A percentile compares a stretch with the other conserved stretches of the same genome.
These are phyloP conservation scores for Cyberlindnera euphorbiae DNA, from an alignment of 805 yeast genomes.

Conservation along the genomic window DNA sequence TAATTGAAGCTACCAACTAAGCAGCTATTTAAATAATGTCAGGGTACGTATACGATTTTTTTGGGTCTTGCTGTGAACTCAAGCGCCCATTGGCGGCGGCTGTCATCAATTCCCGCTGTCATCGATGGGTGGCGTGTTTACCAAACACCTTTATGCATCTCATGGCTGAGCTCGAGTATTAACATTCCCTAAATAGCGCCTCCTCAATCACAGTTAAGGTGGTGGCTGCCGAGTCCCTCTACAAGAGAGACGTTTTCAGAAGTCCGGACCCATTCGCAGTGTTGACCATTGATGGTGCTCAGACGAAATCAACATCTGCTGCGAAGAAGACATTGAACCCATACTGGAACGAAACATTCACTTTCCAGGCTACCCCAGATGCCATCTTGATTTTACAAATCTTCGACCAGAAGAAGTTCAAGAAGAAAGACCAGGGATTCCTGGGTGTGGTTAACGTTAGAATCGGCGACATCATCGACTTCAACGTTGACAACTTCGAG, in stretches of 20 bases:
- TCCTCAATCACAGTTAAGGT: conserved; percentile 48
- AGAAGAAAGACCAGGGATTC: conserved; percentile 97
- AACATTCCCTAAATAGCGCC: conserved; percentile 12
- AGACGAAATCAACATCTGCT: conserved; percentile 90
- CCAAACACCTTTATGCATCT: no score
- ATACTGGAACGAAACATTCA: conserved; percentile 93
- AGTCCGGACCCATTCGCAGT: conserved; percentile 99
- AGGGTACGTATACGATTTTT: no score
- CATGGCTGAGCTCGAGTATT: no score
- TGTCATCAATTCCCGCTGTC: no score
- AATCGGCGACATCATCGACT: conserved; percentile 82
- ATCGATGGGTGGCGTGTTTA: no score
- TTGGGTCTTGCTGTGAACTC: no score
- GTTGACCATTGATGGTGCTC: conserved; percentile 94
- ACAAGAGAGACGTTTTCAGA: conserved; percentile 90
- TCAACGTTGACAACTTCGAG: conserved; percentile 42
- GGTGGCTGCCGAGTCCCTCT: conserved; percentile 93
- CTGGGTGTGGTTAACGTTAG: conserved; percentile 92
- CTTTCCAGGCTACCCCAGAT: conserved; percentile 70
- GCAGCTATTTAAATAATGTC: no score
- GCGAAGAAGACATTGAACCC: conserved; percentile 94
- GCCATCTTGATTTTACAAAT: conserved; percentile 89
- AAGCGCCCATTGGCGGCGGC: no score
- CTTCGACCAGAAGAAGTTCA: conserved; percentile 95
- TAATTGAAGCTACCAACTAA: no score